Evolutionary conservation across 202 grass and related monocot genomes (phyloP).

Genomic region (Musa balbisiana): DNA sequence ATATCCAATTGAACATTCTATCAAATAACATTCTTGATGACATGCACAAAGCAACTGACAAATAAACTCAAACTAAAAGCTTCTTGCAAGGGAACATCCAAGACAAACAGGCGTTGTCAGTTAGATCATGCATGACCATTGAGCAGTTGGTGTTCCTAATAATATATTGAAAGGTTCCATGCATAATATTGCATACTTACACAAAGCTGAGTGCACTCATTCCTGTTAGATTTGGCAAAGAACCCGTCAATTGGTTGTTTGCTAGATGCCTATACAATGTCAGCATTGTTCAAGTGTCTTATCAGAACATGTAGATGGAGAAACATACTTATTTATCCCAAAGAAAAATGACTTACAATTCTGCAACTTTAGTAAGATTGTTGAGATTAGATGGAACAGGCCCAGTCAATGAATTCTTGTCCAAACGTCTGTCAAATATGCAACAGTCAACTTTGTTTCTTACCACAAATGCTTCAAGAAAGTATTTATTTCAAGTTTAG

Average conservation of each 20-base stretch:
- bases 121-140: neutral
- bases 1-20: neutral
- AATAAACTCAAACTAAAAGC: neutral
- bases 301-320: neutral
- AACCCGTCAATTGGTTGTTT: slow-evolving; percentile 49
- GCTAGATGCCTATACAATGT: slow-evolving; percentile 48
- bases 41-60: neutral
- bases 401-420: slow-evolving; percentile 52
- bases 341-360: slow-evolving; percentile 56
- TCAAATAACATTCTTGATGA: neutral
- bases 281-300: slow-evolving; percentile 5
- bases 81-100: neutral
- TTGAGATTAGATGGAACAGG: slow-evolving; percentile 58
- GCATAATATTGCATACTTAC: slow-evolving; percentile 37
- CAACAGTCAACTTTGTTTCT: slow-evolving; percentile 8
- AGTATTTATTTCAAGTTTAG: neutral
- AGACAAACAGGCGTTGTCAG: neutral
- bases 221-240: slow-evolving; percentile 57
- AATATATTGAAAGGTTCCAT: neutral
- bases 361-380: slow-evolving; percentile 51
- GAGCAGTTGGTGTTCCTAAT: neutral
- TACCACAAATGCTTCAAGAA: neutral
- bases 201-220: slow-evolving; percentile 68
- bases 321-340: neutral
- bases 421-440: slow-evolving; percentile 43